Evolutionary conservation across 805 yeast genomes (phyloP).

Genomic region (Lipomyces lipofer): DNA sequence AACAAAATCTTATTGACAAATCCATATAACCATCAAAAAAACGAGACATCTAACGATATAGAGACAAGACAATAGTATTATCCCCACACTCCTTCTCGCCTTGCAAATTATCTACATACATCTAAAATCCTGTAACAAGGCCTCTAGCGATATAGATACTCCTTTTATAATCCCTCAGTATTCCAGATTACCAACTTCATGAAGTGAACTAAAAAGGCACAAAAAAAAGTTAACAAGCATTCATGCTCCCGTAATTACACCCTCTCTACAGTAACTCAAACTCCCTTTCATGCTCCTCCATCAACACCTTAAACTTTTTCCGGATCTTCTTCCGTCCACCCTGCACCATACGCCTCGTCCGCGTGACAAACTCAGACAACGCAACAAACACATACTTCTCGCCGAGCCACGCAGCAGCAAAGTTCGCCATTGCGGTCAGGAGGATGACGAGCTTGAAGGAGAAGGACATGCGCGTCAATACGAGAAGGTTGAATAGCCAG

Average conservation of each 20-base stretch:
- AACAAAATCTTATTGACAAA: no score
- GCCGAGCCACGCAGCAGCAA: constrained; percentile 48
- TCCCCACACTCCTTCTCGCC: no score
- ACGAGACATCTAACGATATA: no score
- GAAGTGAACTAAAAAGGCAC: background rate
- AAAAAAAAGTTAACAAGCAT: background rate
- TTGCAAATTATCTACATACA: no score
- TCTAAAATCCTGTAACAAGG: no score
- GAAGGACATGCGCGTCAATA: constrained; percentile 61
- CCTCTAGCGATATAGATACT: background rate
- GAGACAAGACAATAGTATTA: no score
- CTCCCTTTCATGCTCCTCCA: constrained; percentile 24
- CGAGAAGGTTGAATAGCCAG: constrained; percentile 67
- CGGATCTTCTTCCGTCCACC: constrained; percentile 35
- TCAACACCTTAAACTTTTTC: constrained; percentile 42
- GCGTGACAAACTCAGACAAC: constrained; percentile 41
- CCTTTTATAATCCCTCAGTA: background rate
- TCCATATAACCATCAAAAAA: no score
- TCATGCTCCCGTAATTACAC: background rate
- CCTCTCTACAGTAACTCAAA: constrained; percentile 2
- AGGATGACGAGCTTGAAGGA: constrained; percentile 56
- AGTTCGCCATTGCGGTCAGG: constrained; percentile 51
- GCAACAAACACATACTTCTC: constrained; percentile 48
- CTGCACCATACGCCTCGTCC: constrained; percentile 12
- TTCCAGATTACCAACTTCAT: background rate